These are phyloP conservation scores for Coniferiporia weirii DNA, from an alignment of 1,284 basidiomycete species.

Conservation along the genomic window DNA sequence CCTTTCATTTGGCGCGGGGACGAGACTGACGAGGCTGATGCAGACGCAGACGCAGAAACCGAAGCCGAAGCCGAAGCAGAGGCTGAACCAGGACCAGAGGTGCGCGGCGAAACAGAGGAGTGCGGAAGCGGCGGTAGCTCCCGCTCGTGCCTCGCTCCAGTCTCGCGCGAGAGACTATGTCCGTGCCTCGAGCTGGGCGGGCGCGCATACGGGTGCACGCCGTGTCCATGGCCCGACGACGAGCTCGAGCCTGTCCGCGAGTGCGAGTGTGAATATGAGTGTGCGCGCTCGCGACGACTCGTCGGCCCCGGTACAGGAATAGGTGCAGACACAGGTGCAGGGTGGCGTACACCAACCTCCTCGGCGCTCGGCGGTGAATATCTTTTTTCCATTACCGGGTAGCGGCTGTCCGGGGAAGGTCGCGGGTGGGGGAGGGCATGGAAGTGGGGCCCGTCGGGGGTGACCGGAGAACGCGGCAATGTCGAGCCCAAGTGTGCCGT, in stretches of 20 bases:
- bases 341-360: neutral
- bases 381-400: no score
- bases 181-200: constrained; percentile 5
- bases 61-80: neutral
- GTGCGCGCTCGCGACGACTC: neutral
- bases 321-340: neutral
- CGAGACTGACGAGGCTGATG: neutral
- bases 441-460: neutral
- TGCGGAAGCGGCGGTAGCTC: neutral
- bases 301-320: neutral
- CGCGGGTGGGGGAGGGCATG: neutral
- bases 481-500: neutral
- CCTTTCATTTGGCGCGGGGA: neutral
- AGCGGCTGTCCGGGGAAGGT: neutral
- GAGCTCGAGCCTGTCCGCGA: constrained; percentile 12
- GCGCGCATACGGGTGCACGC: constrained; percentile 1
- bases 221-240: constrained; percentile 13
- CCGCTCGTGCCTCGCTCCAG: constrained; percentile 5
- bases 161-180: no score
- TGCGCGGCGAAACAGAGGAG: neutral
- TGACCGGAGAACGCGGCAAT: neutral
- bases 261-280: constrained; percentile 7
- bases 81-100: neutral
- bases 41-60: neutral
- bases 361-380: no score